Evolutionary conservation across 2,329 filamentous ascomycete genomes (phyloP).

Genomic region (Ramularia collo-cygni): DNA sequence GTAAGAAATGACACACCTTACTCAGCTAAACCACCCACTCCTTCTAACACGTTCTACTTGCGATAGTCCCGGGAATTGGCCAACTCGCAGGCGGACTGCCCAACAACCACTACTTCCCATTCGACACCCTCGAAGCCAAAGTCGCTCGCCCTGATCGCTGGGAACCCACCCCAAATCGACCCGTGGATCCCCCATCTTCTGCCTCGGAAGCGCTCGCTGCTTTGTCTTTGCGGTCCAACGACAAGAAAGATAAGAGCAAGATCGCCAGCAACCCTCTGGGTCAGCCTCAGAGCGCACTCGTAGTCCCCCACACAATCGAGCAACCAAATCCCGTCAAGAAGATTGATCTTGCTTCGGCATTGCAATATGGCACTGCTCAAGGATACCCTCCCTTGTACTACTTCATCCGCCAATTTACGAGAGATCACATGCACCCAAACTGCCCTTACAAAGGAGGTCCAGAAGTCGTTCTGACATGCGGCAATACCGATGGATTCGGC

Average conservation of each 20-base stretch:
- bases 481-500: constrained; percentile 76
- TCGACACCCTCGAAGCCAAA: constrained; percentile 80
- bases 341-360: constrained; percentile 72
- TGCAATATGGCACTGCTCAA: constrained; percentile 80
- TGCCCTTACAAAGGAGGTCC: constrained; percentile 71
- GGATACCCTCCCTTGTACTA: constrained; percentile 73
- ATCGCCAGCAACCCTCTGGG: constrained; percentile 26
- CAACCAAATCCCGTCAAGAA: constrained; percentile 56
- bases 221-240: constrained; percentile 8
- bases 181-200: constrained; percentile 41
- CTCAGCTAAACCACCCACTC: too few species aligned
- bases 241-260: constrained; percentile 7
- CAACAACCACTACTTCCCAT: constrained; percentile 76
- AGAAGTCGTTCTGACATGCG: constrained; percentile 72
- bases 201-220: constrained; percentile 25
- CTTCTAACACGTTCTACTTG: too few species aligned
- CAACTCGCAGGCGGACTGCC: constrained; percentile 64
- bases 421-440: constrained; percentile 70
- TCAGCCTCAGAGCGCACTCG: constrained; percentile 40
- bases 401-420: constrained; percentile 72
- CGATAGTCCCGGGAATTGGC: constrained; percentile 50
- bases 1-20: too few species aligned
- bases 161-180: constrained; percentile 60
- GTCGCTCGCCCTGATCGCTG: constrained; percentile 69
- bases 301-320: constrained; percentile 62